Base-by-base conservation (phyloP, 139 green algal genomes). In the Asterochloris sp. region DNA sequence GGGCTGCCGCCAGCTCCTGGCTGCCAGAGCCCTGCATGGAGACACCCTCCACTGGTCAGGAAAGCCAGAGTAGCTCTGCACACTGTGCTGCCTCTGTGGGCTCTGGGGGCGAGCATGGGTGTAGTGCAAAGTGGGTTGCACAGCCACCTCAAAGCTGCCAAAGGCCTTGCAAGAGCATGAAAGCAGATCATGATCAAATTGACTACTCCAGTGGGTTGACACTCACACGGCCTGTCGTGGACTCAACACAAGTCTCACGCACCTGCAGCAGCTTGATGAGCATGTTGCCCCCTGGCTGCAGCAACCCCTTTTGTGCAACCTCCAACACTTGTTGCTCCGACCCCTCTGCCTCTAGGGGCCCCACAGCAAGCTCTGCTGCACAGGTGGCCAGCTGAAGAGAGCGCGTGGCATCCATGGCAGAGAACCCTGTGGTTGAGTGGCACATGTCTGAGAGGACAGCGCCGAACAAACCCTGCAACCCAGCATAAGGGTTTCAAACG, bases 361-460 rank as follows among this genome's bases (percentile, higher is more conserved):
- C 92, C 1, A 90, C 90, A 26, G 94, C 92, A n/a, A 97, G 90
- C 76, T 90, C 76, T 74, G 93, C 90, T 24, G 94, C 94, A 11
- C 86, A 93, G 69, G 81, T 80, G 0, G 94, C 92, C 64, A 97
- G 89, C 76, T 97, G 92, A 24, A 97, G 62, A 0, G 90, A 96
- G 80, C 93, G 89, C 79, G 90, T 91, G 16, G 92, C 92, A 83
- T 97, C 91, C 8, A 84, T 84, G 1, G 89, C 84, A 13, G 81
- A 73, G 29, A 85, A 88, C 60, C 91, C 87, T 38, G 83, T 89
- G 6, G 93, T 96, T 84, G 91, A 93, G 38, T 93, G 91, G 27
- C 94, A 89, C 94, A 96, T 97, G 86, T 96, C 94, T 24, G 88
- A 94, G 19, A 95, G 82, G n/a, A 96, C 89, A 0, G 85, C 87